These are phyloP conservation scores for Colletotrichum paranaense DNA, from an alignment of 2,329 filamentous ascomycete genomes.

Conservation along the genomic window DNA sequence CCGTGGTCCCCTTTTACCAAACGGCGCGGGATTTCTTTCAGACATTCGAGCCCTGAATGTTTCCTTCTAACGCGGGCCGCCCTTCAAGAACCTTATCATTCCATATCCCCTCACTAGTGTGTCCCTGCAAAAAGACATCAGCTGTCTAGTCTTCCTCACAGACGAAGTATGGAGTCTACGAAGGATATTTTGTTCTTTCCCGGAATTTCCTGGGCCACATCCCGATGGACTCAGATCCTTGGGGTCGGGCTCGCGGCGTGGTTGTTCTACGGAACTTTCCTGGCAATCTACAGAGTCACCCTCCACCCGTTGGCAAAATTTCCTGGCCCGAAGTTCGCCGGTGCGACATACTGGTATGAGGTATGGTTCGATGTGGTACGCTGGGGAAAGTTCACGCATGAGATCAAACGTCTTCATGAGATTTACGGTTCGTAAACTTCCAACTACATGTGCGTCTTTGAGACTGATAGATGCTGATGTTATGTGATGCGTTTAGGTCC, in stretches of 20 bases:
- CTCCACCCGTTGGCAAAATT: slow-evolving; percentile 37
- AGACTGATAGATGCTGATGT: background rate
- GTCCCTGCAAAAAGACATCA: background rate
- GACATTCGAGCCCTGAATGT: background rate
- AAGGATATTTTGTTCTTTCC: background rate
- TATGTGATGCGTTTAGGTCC: slow-evolving; percentile 36
- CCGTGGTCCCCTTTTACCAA: background rate
- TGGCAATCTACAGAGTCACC: slow-evolving; percentile 33
- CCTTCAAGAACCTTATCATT: background rate
- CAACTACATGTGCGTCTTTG: background rate
- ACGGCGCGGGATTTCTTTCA: background rate
- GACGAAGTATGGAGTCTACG: too few relatives aligned
- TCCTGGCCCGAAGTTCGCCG: slow-evolving; percentile 40
- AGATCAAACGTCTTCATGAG: slow-evolving; percentile 40
- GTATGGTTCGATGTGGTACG: slow-evolving; percentile 42
- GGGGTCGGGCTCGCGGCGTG: background rate
- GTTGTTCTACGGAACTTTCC: background rate
- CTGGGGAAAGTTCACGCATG: slow-evolving; percentile 24
- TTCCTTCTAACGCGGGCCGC: too few relatives aligned
- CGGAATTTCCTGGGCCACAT: background rate
- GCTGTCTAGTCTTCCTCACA: background rate
- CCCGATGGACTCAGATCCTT: background rate
- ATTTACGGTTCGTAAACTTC: slow-evolving; percentile 37
- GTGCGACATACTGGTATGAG: slow-evolving; percentile 37
- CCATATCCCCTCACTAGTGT: background rate